A percentile compares a stretch with the other conserved stretches of the same genome.
phyloP scores from a whole-genome alignment of 768 basidiomycete genomes.

The Mycena crocata region DNA sequence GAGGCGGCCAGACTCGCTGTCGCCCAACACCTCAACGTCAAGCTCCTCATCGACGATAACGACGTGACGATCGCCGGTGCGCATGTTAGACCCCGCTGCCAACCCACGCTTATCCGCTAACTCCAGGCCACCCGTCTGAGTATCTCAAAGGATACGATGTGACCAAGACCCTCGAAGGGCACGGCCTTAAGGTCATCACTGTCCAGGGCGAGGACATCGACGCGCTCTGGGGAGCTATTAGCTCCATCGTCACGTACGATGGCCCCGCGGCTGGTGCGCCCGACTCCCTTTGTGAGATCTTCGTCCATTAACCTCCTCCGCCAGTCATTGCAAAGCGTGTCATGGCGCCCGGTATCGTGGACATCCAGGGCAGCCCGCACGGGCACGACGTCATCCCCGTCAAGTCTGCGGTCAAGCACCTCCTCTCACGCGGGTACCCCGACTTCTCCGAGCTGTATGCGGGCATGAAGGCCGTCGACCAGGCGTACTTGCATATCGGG shows the following conservation, averaged over 20 bases:
- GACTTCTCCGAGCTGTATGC: slow-evolving; percentile 65
- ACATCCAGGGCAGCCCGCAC: slow-evolving; percentile 82
- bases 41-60: slow-evolving; percentile 90
- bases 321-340: slow-evolving; percentile 75
- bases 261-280: slow-evolving; percentile 82
- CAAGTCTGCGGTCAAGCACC: slow-evolving; percentile 82
- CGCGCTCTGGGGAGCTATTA: slow-evolving; percentile 76
- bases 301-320: background rate
- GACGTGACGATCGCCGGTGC: slow-evolving; percentile 89
- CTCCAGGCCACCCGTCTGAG: slow-evolving; percentile 76
- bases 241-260: slow-evolving; percentile 63
- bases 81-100: background rate
- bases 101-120: slow-evolving; percentile 30
- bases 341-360: slow-evolving; percentile 78
- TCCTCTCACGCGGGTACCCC: slow-evolving; percentile 70
- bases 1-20: slow-evolving; percentile 91
- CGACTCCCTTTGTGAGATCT: background rate
- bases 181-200: slow-evolving; percentile 81
- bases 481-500: slow-evolving; percentile 74
- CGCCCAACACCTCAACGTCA: slow-evolving; percentile 85
- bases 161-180: slow-evolving; percentile 78
- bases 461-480: slow-evolving; percentile 68
- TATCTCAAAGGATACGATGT: slow-evolving; percentile 86
- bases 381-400: slow-evolving; percentile 91
- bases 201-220: slow-evolving; percentile 87